Base-by-base conservation (phyloP, 108 stramenopile species). In the Cylindrotheca fusiformis region DNA sequence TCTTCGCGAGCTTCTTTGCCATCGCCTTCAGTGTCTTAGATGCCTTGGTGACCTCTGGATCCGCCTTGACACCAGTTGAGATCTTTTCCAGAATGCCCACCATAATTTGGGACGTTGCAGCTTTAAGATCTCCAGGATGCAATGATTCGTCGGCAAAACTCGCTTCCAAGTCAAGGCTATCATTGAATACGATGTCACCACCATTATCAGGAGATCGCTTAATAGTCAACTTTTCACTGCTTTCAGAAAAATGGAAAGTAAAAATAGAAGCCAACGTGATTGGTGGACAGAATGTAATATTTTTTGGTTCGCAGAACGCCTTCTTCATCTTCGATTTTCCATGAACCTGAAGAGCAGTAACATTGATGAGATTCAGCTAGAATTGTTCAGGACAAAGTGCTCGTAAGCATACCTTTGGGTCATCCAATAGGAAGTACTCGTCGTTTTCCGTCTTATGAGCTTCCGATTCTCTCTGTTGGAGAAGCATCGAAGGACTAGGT, bases 291-390 rank as follows among this genome's bases (percentile, higher is more conserved):
- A 91, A 93, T 45, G 56, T 78, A 31, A 85, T 77, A 73, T 96
- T 96, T 1, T 81, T 87, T 1, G 97, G 97, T 58, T 98, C 97
- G 67, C 99, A 99, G 57, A 96, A 99, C 4, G 97, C 96, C 77
- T 98, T 97, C 78, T 98, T 99, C 83, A 97, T 88, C 75, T 99
- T 99, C 48, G 88, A 80, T 68, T 96, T 95, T 32, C 93, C 94
- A 67, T 94, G 79, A 25, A 95, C 96, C 80, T 94, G 63, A 12
- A 48, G 19, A 32, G 59, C 55, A 67, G 33, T 46, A 54, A 5
- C 52, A 18, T 36, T 2, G 28, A 24, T 4, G 24, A 19, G 14
- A 8, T 14, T 14, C 22, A 61, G 36, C 2, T 19, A 10, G 4
- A 0, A 27, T 26, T 29, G 19, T 20, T 22, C 47, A 33, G 25